These are phyloP conservation scores for Vitis hybrid DNA, from an alignment of 177 flowering plant species.

Conservation along the genomic window DNA sequence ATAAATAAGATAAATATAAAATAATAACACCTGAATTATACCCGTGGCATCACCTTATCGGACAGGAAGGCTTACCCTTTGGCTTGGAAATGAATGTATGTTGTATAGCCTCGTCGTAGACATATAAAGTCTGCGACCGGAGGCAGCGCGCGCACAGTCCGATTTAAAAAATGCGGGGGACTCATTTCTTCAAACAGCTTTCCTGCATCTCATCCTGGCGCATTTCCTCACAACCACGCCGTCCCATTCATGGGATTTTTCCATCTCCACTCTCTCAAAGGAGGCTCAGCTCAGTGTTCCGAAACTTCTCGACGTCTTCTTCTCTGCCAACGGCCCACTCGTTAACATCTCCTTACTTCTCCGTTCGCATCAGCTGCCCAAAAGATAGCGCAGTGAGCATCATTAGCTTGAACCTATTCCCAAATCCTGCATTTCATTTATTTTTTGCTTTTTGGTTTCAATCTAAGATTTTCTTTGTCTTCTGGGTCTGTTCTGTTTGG, in stretches of 20 bases:
- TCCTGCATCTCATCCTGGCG: conserved; percentile 15
- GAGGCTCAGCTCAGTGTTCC: background rate
- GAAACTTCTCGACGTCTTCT: conserved; percentile 1
- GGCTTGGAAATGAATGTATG: too few relatives aligned
- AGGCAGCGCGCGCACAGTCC: too few relatives aligned
- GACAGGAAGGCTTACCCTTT: too few relatives aligned
- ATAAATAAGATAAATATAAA: too few relatives aligned
- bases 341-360: conserved; percentile 42
- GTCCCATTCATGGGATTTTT: conserved; percentile 8
- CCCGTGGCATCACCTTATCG: rapidly evolving
- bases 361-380: conserved; percentile 57
- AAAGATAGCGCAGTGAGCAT: conserved; percentile 47
- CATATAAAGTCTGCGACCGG: background rate
- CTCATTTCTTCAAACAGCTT: conserved; percentile 53
- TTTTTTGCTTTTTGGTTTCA: background rate
- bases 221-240: conserved; percentile 13
- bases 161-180: conserved; percentile 14
- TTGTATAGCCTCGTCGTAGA: too few relatives aligned
- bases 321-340: conserved; percentile 11
- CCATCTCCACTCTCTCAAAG: conserved; percentile 10
- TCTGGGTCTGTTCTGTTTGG: too few relatives aligned
- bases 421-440: background rate
- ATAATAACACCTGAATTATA: too few relatives aligned
- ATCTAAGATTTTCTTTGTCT: too few relatives aligned
- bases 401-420: background rate